These are phyloP conservation scores for Blepharisma undulans DNA, from an alignment of 169 alveolate genomes.

Conservation along the genomic window DNA sequence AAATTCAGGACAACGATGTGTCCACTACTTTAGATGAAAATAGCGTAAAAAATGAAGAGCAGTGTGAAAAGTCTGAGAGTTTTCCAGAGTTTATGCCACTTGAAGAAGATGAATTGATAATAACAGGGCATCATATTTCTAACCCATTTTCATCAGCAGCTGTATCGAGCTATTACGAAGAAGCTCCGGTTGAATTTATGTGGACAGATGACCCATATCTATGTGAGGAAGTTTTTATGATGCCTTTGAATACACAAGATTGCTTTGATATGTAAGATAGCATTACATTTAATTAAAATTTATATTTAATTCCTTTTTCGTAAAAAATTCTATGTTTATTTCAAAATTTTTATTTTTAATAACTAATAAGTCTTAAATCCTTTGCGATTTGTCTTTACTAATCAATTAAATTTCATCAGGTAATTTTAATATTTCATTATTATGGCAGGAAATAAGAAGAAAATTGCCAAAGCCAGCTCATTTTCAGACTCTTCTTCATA, in stretches of 20 bases:
- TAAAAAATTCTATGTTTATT: no score
- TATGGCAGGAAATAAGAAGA: neutral
- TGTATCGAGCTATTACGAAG: neutral
- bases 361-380: no score
- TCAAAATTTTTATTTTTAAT: no score
- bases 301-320: no score
- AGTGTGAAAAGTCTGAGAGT: neutral
- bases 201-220: neutral
- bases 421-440: no score
- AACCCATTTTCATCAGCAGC: neutral
- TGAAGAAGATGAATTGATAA: neutral
- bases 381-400: no score
- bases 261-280: neutral
- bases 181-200: constrained; percentile 5
- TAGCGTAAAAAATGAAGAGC: neutral
- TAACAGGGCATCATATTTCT: constrained; percentile 6
- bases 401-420: neutral
- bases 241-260: neutral
- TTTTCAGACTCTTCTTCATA: neutral
- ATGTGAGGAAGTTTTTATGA: constrained; percentile 5
- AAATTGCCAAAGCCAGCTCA: no score
- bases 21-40: neutral
- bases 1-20: neutral
- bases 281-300: neutral
- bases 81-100: neutral